Conservation (phyloP, 75 land plant species). For the Cunninghamia lanceolata region DNA sequence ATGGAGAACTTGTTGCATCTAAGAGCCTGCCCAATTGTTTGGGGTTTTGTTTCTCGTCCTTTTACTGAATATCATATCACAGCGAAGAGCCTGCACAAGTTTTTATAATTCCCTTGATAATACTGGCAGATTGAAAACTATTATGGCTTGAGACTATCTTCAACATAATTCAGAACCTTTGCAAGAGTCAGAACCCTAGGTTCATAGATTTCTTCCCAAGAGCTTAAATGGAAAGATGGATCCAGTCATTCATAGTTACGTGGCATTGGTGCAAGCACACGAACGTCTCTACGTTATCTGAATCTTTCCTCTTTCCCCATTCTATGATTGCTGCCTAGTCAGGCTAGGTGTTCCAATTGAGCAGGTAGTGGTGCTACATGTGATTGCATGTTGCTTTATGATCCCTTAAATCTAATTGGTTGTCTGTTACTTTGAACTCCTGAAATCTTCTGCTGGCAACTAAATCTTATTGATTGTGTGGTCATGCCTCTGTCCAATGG, state of each 20-base stretch:
- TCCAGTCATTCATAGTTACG: background rate
- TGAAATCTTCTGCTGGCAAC: too few species aligned
- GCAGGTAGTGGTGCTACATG: background rate
- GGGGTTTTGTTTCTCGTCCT: background rate
- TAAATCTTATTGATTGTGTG: too few species aligned
- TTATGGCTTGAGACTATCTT: background rate
- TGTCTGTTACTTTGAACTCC: background rate
- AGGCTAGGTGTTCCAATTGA: background rate
- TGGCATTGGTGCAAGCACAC: background rate
- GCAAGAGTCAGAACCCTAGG: background rate
- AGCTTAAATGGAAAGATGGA: background rate
- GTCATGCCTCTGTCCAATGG: too few species aligned
- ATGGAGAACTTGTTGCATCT: background rate
- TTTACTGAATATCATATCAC: background rate
- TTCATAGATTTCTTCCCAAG: background rate
- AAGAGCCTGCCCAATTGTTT: background rate
- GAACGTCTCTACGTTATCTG: background rate
- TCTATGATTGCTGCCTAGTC: background rate
- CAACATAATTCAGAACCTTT: background rate
- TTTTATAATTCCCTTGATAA: background rate
- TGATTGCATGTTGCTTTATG: background rate
- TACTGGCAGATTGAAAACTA: background rate
- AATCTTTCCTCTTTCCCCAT: background rate
- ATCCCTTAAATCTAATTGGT: background rate
- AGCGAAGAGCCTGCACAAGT: background rate